Base-by-base conservation (phyloP, 1,139 yeast species). In the Scheffersomyces lignicola region DNA sequence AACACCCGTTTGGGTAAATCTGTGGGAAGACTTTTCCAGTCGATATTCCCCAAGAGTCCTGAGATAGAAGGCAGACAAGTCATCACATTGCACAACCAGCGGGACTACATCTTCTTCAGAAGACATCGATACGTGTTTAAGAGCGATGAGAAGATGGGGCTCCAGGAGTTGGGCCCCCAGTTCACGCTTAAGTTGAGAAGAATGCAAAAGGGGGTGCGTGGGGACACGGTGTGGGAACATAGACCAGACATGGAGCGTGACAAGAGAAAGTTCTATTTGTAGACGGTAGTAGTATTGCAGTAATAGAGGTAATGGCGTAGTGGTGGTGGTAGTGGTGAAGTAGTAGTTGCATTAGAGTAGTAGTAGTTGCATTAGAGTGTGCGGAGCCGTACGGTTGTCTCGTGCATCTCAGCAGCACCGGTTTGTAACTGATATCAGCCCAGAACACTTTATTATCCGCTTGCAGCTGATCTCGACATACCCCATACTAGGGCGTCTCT, bases 111-210 rank as follows among this genome's bases (percentile, higher is more conserved):
- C 32, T 92, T 92, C 54, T 89, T 92, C 73, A 77, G 98, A 62
- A 80, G 97, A 64, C 98, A 92, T 57, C 77, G 98, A 53, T 92
- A 92, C 54, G 69, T 88, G 6, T 92, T 92, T 65, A 75, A 80
- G 51, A 86, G 89, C 56, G 96, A 89, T 46, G 95, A 88, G 56
- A 81, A 79, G 51, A 97, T 90, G 2, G 97, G 98, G 5, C 66
- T 92, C 36, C 98, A 92, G 55, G 98, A 94, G 55, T 69, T 92
- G 33, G 98, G 98, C 0, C 98, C 98, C 0, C 96, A 90, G 59
- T 94, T 92, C 58, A 94, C 98, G 0, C 65, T 92, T 55, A 83
- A 85, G 55, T 68, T 94, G 46, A 76, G 96, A 58, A 74, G 97
- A 54, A 69, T 94, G 42, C 97, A 90, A 59, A 83, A 80, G 66